Evolutionary conservation across 495 filamentous ascomycete species (phyloP), one percentile per base, ranked within the genome.

Genomic region (Hypoxylon fragiforme): DNA sequence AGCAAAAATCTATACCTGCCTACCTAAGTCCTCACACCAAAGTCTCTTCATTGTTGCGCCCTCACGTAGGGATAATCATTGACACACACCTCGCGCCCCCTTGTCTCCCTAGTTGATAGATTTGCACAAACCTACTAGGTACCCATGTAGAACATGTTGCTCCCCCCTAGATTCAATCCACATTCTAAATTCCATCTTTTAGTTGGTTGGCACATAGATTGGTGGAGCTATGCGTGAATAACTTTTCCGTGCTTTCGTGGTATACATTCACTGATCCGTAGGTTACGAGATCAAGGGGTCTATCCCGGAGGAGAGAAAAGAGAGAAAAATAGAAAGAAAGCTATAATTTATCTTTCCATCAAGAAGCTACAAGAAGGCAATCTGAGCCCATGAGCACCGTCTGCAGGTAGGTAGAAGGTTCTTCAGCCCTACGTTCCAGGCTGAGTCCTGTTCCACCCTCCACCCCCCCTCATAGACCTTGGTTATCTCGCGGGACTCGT

Each of bases 281-380:
- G 24, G 39, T 19, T 19, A 22, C 38, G 11, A 46, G 28, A 48
- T 5, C 44, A 37, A 26, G 38, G 21, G 41, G 43, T 22, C 34
- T 28, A 44, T 50, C 15, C 19, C 21, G 4, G 16, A n/a, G 7
- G 4, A 13, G 15, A 12, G 15, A 20, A 35, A 43, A 36, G 32
- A 38, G 11, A 41, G 19, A 19, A 36, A 38, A 44, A 38, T 56
- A 52, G 42, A 56, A 56, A 42, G 24, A 43, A 56, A 34, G 43
- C 37, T 56, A 52, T 39, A 38, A 48, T 61, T 48, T 44, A 56
- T 56, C 47, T 62, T 62, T 56, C 52, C 31, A 49, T 41, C 43
- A 62, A 41, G 41, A 51, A 56, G 58, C 45, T 62, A 62, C 47
- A 22, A 22, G 51, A 62, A 56, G 52, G 42, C 47, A 56, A 56